Base-by-base conservation (phyloP, 148 eudicot species). In the Bassia scoparia region DNA sequence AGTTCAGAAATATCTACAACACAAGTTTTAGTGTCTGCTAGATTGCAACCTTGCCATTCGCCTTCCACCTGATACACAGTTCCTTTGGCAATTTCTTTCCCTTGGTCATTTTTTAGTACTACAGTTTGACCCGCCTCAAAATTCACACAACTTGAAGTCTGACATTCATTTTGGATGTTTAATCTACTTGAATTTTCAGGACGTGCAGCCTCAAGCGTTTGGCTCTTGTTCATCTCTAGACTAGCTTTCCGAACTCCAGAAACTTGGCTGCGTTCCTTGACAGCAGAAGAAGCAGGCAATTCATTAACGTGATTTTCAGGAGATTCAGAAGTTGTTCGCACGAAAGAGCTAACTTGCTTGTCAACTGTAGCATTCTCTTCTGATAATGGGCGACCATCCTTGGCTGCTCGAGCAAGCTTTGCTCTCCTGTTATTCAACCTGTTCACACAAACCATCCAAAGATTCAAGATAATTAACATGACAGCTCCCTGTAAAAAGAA, bases 371-470 rank as follows among this genome's bases (percentile, higher is more conserved):
- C 56, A 61, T 74, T 81, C 24, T 88, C 93, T 52, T 87, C 91
- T 41, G 82, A 74, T 29, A 79, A 70, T 61, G 37, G 78, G 59
- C 88, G 87, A 27, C 65, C 80, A 82, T 89, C 97, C 80, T 91
- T 93, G 7, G 96, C 93, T 33, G 81, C 82, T 69, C 97, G 93
- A 11, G 96, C 96, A 48, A 91, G 81, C 85, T 80, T 89, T 8
- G 98, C 97, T 78, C 89, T 95, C 65, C 98, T 86, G 71, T 95
- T 95, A 75, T 95, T 91, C 72, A 95, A 75, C 98, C 98, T 95
- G 87, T 74, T 67, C 13, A 30, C 30, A 18, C 21, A 70, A 34
- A 53, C 53, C 58, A 46, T 41, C 33, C 44, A 13, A 16, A 15
- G 4, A 14, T 20, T 44, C 35, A 23, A 46, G 56, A 52, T 16